Evolutionary conservation across 805 yeast species (phyloP), one percentile per base, ranked within the genome.

Genomic region (Metschnikowia noctiluminum): DNA sequence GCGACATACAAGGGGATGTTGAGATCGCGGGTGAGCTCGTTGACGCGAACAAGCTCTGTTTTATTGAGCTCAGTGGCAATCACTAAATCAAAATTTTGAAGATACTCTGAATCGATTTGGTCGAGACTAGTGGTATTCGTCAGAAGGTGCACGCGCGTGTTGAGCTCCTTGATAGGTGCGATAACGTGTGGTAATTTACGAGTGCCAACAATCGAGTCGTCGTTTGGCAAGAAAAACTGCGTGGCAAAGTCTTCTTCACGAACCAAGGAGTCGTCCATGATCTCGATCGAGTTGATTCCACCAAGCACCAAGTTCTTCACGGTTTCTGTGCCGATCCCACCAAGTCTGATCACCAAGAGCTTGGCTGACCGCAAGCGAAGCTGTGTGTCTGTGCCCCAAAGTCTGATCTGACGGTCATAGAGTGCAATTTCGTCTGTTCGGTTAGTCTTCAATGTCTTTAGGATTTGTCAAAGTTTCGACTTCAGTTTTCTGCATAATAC

Each of bases 301-400:
- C 96, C 95, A 26, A 94, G 75, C 15, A 88, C 88, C 42, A 94
- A 65, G 64, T 91, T 91, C 66, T 94, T 92, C 35, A 84, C 80
- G 10, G 87, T 76, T 64, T 92, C 99, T 13, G 84, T 81, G 6
- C 95, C 95, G 8, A 88, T 75, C 1, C 89, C 88, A 10, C 91
- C 86, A 13, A 89, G 58, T 52, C 87, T 85, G 41, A 92, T 73
- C 38, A 94, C 59, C 40, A 91, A 69, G 5, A 92, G 75, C 40
- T 78, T 78, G 7, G 97, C 84, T 15, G 83, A 79, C 35, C 94
- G 77, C 72, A 92, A 80, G 39, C 82, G 65, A 37, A 81, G 76
- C 64, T 92, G 99, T 3, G 97, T 96, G 31, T 87, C 95, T 62
- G 94, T 74, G 2, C 99, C 99, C 99, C 99, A 92, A 16, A 92